These are phyloP conservation scores for Rosa multiflora DNA, from an alignment of 306 rosid genomes.

Conservation along the genomic window DNA sequence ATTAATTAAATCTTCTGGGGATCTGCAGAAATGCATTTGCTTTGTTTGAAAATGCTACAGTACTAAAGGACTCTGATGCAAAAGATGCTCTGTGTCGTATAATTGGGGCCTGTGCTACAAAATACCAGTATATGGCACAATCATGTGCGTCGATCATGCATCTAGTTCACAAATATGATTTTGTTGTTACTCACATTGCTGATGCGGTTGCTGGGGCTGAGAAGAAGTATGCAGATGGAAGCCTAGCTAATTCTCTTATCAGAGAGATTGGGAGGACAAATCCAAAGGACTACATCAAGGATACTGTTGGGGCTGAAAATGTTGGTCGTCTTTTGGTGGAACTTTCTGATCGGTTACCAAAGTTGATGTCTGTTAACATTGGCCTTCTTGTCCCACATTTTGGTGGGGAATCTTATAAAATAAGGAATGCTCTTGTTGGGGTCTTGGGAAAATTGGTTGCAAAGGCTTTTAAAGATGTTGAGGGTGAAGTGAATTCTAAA, in stretches of 20 bases:
- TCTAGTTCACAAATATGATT: conserved; percentile 87
- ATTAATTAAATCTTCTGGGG: conserved; percentile 17
- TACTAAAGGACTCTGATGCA: conserved; percentile 66
- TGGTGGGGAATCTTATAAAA: conserved; percentile 96
- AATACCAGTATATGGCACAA: conserved; percentile 79
- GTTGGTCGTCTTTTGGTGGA: conserved; percentile 87
- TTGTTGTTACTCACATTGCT: conserved; percentile 77
- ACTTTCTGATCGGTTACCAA: conserved; percentile 89
- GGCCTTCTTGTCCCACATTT: conserved; percentile 90
- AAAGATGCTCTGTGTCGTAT: conserved; percentile 84
- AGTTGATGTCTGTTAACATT: conserved; percentile 75
- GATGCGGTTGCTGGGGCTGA: conserved; percentile 77
- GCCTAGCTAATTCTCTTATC: conserved; percentile 67
- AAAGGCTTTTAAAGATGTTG: conserved; percentile 79
- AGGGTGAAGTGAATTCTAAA: conserved; percentile 74
- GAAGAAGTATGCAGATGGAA: conserved; percentile 89
- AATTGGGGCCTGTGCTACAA: conserved; percentile 85
- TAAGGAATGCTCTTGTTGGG: conserved; percentile 82
- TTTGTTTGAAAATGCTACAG: conserved; percentile 65
- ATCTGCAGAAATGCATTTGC: conserved; percentile 60
- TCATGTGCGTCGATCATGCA: conserved; percentile 89
- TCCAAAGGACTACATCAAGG: conserved; percentile 88
- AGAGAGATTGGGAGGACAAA: conserved; percentile 91
- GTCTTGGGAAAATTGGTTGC: conserved; percentile 82
- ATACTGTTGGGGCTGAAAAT: conserved; percentile 86